Conservation (phyloP, 495 filamentous ascomycete genomes). For the Penicillium argentinense region DNA sequence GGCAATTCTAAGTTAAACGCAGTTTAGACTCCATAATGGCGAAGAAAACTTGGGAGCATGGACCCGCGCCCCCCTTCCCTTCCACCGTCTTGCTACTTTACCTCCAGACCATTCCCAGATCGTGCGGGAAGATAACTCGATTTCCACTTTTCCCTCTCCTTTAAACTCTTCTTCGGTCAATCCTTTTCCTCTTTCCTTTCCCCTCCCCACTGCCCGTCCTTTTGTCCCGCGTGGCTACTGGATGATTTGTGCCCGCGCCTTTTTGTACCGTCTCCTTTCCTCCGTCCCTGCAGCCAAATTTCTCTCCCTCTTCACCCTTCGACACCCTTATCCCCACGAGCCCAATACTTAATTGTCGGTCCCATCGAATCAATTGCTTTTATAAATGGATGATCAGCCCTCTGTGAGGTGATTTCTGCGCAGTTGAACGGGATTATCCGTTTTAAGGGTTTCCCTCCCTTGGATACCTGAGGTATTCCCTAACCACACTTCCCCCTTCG, state of each 20-base stretch:
- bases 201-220: neutral
- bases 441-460: slow-evolving; percentile 2
- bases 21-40: slow-evolving; percentile 9
- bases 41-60: slow-evolving; percentile 1
- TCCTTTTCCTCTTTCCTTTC: neutral
- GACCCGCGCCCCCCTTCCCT: neutral
- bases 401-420: neutral
- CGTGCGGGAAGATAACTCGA: slow-evolving; percentile 3
- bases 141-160: neutral
- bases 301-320: neutral
- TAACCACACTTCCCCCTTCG: neutral
- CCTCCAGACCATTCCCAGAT: slow-evolving; percentile 8
- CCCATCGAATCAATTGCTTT: too few species aligned
- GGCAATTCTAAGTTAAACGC: slow-evolving; percentile 13
- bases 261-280: neutral
- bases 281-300: neutral
- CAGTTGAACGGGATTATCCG: neutral
- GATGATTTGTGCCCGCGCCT: neutral
- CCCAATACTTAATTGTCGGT: too few species aligned
- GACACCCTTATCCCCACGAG: too few species aligned
- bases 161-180: neutral
- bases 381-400: too few species aligned
- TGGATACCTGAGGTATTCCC: slow-evolving; percentile 1
- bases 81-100: slow-evolving; percentile 5
- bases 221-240: neutral